Base-by-base conservation (phyloP, 192 early-diverging fungal species). In the Phlyctochytrium planicorne region DNA sequence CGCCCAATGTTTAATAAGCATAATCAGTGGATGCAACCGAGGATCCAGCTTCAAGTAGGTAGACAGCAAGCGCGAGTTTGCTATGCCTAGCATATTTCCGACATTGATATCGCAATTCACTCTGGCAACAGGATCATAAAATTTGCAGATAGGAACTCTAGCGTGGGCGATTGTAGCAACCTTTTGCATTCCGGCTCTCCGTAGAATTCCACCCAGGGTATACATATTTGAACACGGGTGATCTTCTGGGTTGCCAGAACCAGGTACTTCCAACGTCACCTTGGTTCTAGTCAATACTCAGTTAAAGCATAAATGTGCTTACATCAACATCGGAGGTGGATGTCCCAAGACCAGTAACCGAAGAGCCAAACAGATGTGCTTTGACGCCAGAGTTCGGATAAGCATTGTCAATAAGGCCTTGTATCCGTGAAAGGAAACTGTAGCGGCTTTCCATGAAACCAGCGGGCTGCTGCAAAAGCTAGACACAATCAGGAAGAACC, bases 121-220 rank as follows among this genome's bases (percentile, higher is more conserved):
- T 1, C 62, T 40, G 27, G 25, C 52, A 25, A 37, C 47, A 0
- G 75, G 75, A 67, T 79, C 75, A 32, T 65, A 67, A 72, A 83
- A 83, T 55, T 83, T 83, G 66, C 72, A 73, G 29, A 83, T 83
- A 2, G 77, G 81, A 4, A 83, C 81, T 27, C 74, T 57, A 1
- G 81, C 81, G 0, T 50, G 30, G 24, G 73, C 53, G 2, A 83
- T 68, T 0, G 74, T 56, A 2, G 67, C 33, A 6, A 83, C 78
- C 25, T 79, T 52, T 34, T 56, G 23, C 77, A 80, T 80, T 3
- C 76, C 78, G 3, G 30, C 10, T 3, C 56, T n/a, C 14, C 67
- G 59, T 1, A 83, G 59, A 3, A 72, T 34, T 2, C 31, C 30
- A 14, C 69, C 75, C 10, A 77, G 60, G 2, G 40, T 61, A 34